Base-by-base conservation (phyloP, 495 filamentous ascomycete genomes). In the Podospora fimiseda region DNA sequence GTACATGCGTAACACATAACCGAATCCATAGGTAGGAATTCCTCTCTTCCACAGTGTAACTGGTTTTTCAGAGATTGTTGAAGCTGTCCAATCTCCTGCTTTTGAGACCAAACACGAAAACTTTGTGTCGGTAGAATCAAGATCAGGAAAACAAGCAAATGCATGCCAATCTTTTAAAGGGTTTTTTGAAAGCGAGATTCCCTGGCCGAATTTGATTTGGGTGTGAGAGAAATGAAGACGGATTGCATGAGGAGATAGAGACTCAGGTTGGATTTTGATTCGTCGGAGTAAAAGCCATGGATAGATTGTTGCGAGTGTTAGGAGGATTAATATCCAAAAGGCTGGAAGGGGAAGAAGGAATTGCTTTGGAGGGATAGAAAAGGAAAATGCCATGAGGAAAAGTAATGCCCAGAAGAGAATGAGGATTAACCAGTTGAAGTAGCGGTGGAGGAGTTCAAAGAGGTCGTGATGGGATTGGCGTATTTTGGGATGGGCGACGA, bases 121-220 rank as follows among this genome's bases (percentile, higher is more conserved):
- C 27, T 60, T 51, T 15, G 30, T 76, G 69, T 24, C 64, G 52
- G 50, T 52, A 19, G 40, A 47, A 51, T 66, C 63, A 41, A 60
- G 56, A 51, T 75, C 74, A n/a, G 81, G 78, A 64, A 92, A 88
- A 15, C 80, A 84, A 9, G 88, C 88, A 55, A 93, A 93, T 9
- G 82, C 75, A 69, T 93, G 88, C 84, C 85, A 90, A 72, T 93
- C 88, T 5, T 70, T 74, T 41, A 91, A 66, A 0, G 83, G 83
- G 44, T 74, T 74, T 43, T 74, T 70, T 16, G 79, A 79, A 18
- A 81, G 69, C 50, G 65, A 69, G 23, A 73, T 64, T 48, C 79
- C 66, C 63, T 74, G 80, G 72, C 70, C 80, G 37, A 64, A 68
- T 2, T 44, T 43, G 68, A 77, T 67, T 15, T 74, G 73, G 42